Evolutionary conservation across 2,329 filamentous ascomycete genomes (phyloP), one percentile per base, ranked within the genome.

Genomic region (Hymenoscyphus fructigenus): DNA sequence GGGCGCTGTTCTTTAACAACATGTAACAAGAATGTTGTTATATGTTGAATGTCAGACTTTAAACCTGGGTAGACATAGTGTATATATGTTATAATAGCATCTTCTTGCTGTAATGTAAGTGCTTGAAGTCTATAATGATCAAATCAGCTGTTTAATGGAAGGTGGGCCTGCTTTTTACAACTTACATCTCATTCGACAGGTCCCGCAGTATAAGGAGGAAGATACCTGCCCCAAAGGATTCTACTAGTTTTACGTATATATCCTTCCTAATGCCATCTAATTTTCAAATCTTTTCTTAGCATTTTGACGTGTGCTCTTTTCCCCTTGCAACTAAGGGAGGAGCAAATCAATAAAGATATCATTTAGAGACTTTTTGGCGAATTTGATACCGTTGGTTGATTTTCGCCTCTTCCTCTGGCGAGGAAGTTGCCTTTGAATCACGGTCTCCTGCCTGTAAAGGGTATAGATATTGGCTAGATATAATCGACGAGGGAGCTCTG

Each of bases 341-440:
- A 64, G 57, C 29, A 64, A 64, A 55, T 64, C 62, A 38, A 64
- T 57, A 64, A 64, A 64, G 62, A 60, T 61, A 64, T 64, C 32
- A 60, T 61, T 56, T 32, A 64, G 26, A 61, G 62, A 64, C 60
- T 53, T 64, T 29, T 36, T 36, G 32, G 17, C 56, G 32, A 36
- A 23, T 58, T 36, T 58, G 32, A 17, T 29, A 36, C 36, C 56
- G 56, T 36, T 58, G 23, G 32, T 58, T 58, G 56, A 29, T 36
- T 29, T 58, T 36, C 56, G 56, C 56, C 56, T 58, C 56, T 58
- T 58, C 56, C 56, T 58, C 56, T 58, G 32, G 56, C 56, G 56
- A 38, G 32, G 56, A 36, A 36, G 32, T 58, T 58, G 56, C 56
- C 29, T 58, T 58, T 32, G 56, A 36, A 20, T 58, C 36, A 58